Conservation (phyloP, 140 eudicot species). For the Anethum foeniculum region DNA sequence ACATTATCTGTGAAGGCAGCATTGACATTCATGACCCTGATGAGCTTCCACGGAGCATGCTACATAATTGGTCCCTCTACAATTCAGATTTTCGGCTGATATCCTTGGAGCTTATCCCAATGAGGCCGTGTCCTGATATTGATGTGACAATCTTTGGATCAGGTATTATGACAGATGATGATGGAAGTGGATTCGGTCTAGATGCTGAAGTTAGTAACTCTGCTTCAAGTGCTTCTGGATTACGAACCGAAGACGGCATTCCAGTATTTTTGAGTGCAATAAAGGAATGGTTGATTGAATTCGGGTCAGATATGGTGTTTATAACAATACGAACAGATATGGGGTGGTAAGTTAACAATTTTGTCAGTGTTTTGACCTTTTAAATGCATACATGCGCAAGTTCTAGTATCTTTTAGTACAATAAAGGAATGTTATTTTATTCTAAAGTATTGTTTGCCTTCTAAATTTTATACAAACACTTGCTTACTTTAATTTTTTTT, state of each 20-base stretch:
- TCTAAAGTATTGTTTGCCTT: neutral
- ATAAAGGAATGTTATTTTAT: neutral
- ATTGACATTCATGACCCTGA: conserved; percentile 45
- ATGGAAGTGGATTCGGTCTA: conserved; percentile 79
- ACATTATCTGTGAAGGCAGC: conserved; percentile 59
- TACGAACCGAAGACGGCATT: conserved; percentile 57
- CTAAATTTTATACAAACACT: neutral
- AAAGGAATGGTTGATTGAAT: conserved; percentile 97
- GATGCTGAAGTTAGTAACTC: conserved; percentile 46
- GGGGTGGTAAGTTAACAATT: conserved; percentile 55
- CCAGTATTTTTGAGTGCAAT: conserved; percentile 87
- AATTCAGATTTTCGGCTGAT: conserved; percentile 84
- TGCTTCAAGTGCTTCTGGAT: conserved; percentile 36
- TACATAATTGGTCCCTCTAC: conserved; percentile 92
- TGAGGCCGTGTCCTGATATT: conserved; percentile 95
- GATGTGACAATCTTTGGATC: conserved; percentile 94
- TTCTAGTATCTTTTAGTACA: neutral
- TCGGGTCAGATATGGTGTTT: conserved; percentile 83
- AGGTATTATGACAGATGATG: conserved; percentile 78
- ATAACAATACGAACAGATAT: conserved; percentile 87
- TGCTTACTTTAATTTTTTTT: neutral
- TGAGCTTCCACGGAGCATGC: conserved; percentile 76
- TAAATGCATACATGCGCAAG: conserved; percentile 21
- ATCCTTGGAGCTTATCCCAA: conserved; percentile 86
- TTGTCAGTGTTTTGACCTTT: neutral